Percentiles rank a stretch among this genome's conserved stretches.
Conservation (phyloP, 1,284 basidiomycete genomes). For the Testicularia cyperi region DNA sequence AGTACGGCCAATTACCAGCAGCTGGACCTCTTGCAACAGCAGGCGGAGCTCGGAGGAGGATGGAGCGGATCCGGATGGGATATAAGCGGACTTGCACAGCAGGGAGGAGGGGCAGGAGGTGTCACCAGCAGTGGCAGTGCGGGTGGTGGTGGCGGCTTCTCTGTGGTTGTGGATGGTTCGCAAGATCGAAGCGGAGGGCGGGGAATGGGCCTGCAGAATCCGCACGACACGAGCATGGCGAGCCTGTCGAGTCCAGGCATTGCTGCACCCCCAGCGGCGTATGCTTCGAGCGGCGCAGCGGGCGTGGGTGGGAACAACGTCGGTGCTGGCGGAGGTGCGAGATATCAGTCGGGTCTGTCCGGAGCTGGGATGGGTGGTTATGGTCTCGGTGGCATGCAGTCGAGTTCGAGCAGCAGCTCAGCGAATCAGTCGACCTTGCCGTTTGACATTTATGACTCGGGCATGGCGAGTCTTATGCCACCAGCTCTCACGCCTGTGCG, state of each 20-base stretch:
- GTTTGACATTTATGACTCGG: constrained; percentile 46
- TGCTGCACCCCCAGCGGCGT: constrained; percentile 29
- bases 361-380: constrained; percentile 9
- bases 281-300: constrained; percentile 9
- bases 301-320: neutral
- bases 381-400: constrained; percentile 1
- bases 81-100: neutral
- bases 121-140: constrained; percentile 2
- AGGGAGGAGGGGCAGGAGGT: neutral
- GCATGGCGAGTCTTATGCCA: constrained; percentile 40
- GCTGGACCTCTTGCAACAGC: constrained; percentile 40
- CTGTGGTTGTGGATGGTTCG: constrained; percentile 25
- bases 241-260: constrained; percentile 5
- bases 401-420: constrained; percentile 2
- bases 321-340: neutral
- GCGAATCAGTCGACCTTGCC: constrained; percentile 19
- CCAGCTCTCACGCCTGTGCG: constrained; percentile 28
- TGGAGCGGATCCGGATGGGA: constrained; percentile 5
- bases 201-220: constrained; percentile 1
- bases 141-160: constrained; percentile 13
- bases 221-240: neutral
- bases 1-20: constrained; percentile 35
- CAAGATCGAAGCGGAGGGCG: constrained; percentile 3
- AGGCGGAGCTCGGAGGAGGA: constrained; percentile 25
- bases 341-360: neutral